Percentiles rank a stretch among this genome's conserved stretches.
phyloP scores from a whole-genome alignment of 441 rosid genomes.

The Hypseocharis bilobata region DNA sequence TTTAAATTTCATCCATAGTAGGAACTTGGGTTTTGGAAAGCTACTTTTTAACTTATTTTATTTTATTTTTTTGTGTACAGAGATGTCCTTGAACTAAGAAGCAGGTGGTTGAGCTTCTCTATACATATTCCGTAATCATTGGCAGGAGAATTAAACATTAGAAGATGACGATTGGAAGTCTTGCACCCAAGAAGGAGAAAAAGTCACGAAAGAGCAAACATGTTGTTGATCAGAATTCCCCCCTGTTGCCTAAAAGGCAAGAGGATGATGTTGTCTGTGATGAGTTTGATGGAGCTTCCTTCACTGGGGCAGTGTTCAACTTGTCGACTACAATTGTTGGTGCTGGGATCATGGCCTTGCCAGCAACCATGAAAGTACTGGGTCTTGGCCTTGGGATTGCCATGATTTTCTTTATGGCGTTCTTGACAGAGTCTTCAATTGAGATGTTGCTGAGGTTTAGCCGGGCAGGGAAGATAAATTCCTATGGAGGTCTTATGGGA shows the following conservation, averaged over 20 bases:
- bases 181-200: slow-evolving; percentile 41
- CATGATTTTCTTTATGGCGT: slow-evolving; percentile 80
- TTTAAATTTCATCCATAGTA: not conserved
- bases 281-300: slow-evolving; percentile 91
- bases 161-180: slow-evolving; percentile 62
- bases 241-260: slow-evolving; percentile 49
- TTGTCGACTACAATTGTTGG: slow-evolving; percentile 83
- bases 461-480: slow-evolving; percentile 49
- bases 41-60: not conserved
- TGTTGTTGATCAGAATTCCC: slow-evolving; percentile 50
- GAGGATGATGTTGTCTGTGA: slow-evolving; percentile 49
- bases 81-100: not conserved
- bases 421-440: slow-evolving; percentile 78
- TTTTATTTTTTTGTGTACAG: not conserved
- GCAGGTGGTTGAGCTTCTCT: not conserved
- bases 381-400: slow-evolving; percentile 72
- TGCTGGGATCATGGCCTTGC: slow-evolving; percentile 98
- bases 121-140: not conserved
- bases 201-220: slow-evolving; percentile 36
- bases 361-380: slow-evolving; percentile 83
- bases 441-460: slow-evolving; percentile 85
- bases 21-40: not conserved
- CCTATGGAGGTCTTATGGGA: slow-evolving; percentile 88
- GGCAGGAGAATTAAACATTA: not conserved
- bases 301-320: slow-evolving; percentile 85